Evolutionary conservation across 805 yeast species (phyloP).

Genomic region (Pichia sporocuriosa): DNA sequence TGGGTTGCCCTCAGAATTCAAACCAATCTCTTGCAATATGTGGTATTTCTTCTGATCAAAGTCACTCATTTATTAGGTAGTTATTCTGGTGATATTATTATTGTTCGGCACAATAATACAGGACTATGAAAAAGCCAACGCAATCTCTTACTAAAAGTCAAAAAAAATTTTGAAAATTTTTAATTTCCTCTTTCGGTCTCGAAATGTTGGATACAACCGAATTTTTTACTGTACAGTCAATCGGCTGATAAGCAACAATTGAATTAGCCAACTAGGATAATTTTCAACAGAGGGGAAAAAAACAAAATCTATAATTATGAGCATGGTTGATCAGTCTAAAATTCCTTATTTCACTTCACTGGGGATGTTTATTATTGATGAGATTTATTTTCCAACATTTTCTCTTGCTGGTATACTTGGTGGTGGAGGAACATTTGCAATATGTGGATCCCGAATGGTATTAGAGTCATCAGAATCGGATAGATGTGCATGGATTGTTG

Average conservation of each 20-base stretch:
- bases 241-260: no score
- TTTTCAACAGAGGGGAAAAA: no score
- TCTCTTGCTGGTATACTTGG: constrained; percentile 57
- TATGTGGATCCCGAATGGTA: constrained; percentile 63
- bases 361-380: constrained; percentile 91
- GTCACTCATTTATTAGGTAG: constrained; percentile 31
- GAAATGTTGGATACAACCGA: no score
- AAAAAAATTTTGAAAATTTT: constrained; percentile 2
- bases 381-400: constrained; percentile 51
- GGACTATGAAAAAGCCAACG: background rate
- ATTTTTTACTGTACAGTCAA: no score
- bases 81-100: no score
- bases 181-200: constrained; percentile 3
- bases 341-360: constrained; percentile 45
- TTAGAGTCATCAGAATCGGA: constrained; percentile 31
- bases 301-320: background rate
- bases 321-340: background rate
- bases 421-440: constrained; percentile 85
- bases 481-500: constrained; percentile 63
- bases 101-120: no score
- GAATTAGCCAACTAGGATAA: no score
- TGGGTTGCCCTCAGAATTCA: constrained; percentile 36
- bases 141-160: no score
- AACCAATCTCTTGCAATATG: constrained; percentile 46
- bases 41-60: constrained; percentile 61